A percentile compares a stretch with the other conserved stretches of the same genome.
Conservation (phyloP, 495 filamentous ascomycete genomes). For the Penicilliopsis zonata region DNA sequence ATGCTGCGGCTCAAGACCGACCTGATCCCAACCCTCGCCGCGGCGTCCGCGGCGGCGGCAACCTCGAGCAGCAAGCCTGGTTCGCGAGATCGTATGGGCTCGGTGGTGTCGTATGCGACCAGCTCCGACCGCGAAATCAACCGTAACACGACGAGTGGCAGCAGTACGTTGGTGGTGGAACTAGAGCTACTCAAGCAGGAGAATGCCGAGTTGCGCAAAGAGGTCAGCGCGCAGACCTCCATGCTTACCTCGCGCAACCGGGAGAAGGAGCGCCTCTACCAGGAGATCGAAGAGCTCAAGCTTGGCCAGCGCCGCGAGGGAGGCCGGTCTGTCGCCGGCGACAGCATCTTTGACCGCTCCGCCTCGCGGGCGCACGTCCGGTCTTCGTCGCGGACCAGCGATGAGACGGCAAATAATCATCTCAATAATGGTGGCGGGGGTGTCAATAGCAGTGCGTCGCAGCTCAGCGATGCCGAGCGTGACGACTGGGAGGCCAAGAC, state of each 20-base stretch:
- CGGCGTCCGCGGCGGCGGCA: no score
- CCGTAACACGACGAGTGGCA: slow-evolving; percentile 37
- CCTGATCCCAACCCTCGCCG: slow-evolving; percentile 21
- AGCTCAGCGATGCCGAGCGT: slow-evolving; percentile 65
- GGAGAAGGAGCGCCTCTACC: slow-evolving; percentile 87
- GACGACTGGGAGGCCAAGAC: slow-evolving; percentile 78
- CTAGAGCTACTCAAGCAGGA: slow-evolving; percentile 75
- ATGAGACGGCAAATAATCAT: slow-evolving; percentile 52
- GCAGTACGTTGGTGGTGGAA: slow-evolving; percentile 66
- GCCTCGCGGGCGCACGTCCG: slow-evolving; percentile 73
- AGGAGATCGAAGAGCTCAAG: slow-evolving; percentile 95
- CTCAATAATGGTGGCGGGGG: no score
- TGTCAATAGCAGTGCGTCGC: no score
- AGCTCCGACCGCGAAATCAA: slow-evolving; percentile 49
- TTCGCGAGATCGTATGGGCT: slow-evolving; percentile 42
- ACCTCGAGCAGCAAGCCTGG: slow-evolving; percentile 25
- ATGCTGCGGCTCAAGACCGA: slow-evolving; percentile 63
- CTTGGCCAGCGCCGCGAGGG: slow-evolving; percentile 63
- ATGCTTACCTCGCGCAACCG: slow-evolving; percentile 95
- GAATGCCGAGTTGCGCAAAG: slow-evolving; percentile 81
- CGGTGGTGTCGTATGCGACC: slow-evolving; percentile 48
- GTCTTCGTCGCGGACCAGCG: slow-evolving; percentile 60
- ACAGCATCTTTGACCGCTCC: slow-evolving; percentile 87
- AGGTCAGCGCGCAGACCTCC: slow-evolving; percentile 89
- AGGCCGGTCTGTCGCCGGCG: slow-evolving; percentile 56